Evolutionary conservation across 2,329 filamentous ascomycete genomes (phyloP).

Genomic region (Aspergillus persii): DNA sequence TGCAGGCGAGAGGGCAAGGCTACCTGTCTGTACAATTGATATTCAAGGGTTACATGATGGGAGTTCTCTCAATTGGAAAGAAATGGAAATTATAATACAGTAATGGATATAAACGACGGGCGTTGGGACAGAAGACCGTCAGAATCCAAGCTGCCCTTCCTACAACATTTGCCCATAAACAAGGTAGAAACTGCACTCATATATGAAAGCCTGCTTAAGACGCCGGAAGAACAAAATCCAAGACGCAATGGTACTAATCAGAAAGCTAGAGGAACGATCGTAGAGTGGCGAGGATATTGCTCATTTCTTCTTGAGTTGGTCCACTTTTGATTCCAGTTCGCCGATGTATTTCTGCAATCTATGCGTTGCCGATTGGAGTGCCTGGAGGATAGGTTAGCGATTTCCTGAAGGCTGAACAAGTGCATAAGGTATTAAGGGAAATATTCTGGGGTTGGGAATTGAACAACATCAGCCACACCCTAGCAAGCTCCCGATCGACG

Average conservation of each 20-base stretch:
- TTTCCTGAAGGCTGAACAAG: neutral
- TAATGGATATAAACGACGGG: neutral
- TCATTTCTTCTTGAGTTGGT: constrained; percentile 67
- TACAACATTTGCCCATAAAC: neutral
- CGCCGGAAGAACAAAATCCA: constrained; percentile 4
- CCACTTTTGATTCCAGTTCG: constrained; percentile 76
- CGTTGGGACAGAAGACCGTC: neutral
- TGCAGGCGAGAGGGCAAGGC: neutral
- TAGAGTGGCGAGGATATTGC: constrained; percentile 23
- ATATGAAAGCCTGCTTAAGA: neutral
- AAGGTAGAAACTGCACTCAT: neutral
- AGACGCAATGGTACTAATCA: constrained; percentile 7
- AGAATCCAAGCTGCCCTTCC: neutral
- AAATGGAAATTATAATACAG: neutral
- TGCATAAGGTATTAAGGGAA: neutral
- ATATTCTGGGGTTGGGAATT: neutral
- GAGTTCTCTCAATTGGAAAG: neutral
- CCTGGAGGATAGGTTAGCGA: constrained; percentile 51
- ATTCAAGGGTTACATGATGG: neutral
- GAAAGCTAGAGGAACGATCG: neutral
- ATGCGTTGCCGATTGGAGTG: constrained; percentile 82
- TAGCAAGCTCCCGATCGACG: neutral
- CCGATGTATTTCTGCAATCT: constrained; percentile 81
- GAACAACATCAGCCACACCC: neutral
- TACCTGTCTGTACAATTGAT: no score